These are phyloP conservation scores for Terana coerulea DNA, from an alignment of 768 basidiomycete genomes.

Conservation along the genomic window DNA sequence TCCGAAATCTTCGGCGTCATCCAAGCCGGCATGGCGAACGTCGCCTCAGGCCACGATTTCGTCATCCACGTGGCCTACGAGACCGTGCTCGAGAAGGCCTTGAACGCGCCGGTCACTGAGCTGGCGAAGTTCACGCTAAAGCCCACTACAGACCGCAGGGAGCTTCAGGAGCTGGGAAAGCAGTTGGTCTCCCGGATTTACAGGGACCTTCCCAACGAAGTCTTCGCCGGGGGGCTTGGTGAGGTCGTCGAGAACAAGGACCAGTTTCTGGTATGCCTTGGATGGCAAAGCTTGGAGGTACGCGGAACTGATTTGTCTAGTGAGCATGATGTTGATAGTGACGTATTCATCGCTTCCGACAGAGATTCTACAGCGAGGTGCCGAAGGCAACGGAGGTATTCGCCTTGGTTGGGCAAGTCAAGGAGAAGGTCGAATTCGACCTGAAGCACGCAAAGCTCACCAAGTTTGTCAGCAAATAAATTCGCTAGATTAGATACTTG, in stretches of 20 bases:
- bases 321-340: too few relatives aligned
- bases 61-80: background rate
- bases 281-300: background rate
- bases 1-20: background rate
- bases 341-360: too few relatives aligned
- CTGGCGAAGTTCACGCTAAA: background rate
- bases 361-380: too few relatives aligned
- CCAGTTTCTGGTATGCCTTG: background rate
- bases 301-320: too few relatives aligned
- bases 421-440: too few relatives aligned
- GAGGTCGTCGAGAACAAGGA: background rate
- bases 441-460: background rate
- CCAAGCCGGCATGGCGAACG: background rate
- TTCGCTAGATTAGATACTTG: too few relatives aligned
- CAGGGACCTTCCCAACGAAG: background rate
- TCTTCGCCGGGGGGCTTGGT: background rate
- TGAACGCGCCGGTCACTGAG: background rate
- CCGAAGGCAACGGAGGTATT: too few relatives aligned
- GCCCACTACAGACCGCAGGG: background rate
- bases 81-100: background rate
- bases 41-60: background rate
- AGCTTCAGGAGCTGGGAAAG: background rate
- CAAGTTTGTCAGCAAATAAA: too few relatives aligned
- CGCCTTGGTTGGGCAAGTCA: too few relatives aligned
- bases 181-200: background rate